Evolutionary conservation across 2,329 filamentous ascomycete species (phyloP), one percentile per base, ranked within the genome.

Genomic region (Colletotrichum destructivum): DNA sequence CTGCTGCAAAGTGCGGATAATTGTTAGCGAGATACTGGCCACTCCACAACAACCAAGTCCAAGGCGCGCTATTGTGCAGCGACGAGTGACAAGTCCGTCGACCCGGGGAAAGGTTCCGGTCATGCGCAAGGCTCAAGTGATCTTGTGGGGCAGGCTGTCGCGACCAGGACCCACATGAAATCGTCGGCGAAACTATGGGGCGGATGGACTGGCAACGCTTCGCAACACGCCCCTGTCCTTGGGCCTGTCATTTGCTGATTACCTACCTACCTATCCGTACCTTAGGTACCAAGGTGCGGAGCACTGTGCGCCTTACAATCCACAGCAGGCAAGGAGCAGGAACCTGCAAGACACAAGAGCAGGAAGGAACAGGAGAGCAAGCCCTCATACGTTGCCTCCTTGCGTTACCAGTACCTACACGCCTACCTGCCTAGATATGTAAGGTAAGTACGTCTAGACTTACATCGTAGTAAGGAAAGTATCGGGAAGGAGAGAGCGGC

Each of bases 101-200:
- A 62, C 60, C 63, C 60, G 70, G 70, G 70, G 66, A 72, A 69
- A 72, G 61, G 70, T 72, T 70, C 70, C 70, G 66, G 61, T 49
- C 70, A 69, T 49, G 66, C 60, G 59, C 35, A n/a, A 31, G 26
- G 66, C 60, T 52, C 35, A n/a, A 31, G 26, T 56, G 21, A 31
- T 11, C 18, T 31, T 62, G 26, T 49, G 59, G 42, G 56, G 38
- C 44, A 55, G 23, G 38, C 44, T 63, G 35, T 46, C 44, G n/a
- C 47, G 21, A 47, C 38, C 35, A 15, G 16, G 44, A n/a, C 46
- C 65, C 59, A 49, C 26, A 71, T 62, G 18, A 8, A 31, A 31
- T 26, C 52, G 60, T 31, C 64, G 26, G 64, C 52, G 64, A 71
- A 21, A 68, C 62, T 59, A 38, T 56, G 56, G 68, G 26, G 12